phyloP scores from a whole-genome alignment of 257 asterid genomes.

The Plectranthus barbatus region DNA sequence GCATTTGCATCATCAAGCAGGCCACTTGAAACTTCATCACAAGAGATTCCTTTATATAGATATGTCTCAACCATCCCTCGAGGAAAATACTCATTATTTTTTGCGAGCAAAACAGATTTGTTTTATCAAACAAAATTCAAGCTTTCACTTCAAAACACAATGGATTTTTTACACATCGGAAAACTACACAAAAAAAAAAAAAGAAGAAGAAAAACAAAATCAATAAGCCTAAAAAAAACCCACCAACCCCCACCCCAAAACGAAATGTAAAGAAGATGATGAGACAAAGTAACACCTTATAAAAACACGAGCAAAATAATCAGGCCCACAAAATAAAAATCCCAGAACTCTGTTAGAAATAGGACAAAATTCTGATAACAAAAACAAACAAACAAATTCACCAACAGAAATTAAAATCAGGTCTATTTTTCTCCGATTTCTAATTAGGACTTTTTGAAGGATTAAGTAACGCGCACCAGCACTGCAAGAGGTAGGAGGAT shows the following conservation, averaged over 20 bases:
- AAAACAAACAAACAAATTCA: neutral
- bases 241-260: neutral
- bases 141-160: neutral
- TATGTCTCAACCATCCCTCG: too few species aligned
- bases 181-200: neutral
- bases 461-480: slow-evolving; percentile 32
- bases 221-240: neutral
- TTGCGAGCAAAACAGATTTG: too few species aligned
- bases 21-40: too few species aligned
- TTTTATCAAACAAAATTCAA: neutral
- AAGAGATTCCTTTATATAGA: too few species aligned
- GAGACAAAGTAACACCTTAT: neutral
- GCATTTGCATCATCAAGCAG: too few species aligned
- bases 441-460: too few species aligned
- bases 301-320: slow-evolving; percentile 7
- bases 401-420: slow-evolving; percentile 5
- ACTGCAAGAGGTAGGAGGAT: too few species aligned
- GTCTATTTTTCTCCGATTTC: too few species aligned
- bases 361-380: neutral
- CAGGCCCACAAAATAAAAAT: neutral
- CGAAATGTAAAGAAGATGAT: neutral
- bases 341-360: neutral
- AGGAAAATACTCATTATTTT: too few species aligned
- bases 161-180: neutral
- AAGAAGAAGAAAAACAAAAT: neutral